Evolutionary conservation across 805 yeast species (phyloP).

Genomic region (Candida xyloterini): DNA sequence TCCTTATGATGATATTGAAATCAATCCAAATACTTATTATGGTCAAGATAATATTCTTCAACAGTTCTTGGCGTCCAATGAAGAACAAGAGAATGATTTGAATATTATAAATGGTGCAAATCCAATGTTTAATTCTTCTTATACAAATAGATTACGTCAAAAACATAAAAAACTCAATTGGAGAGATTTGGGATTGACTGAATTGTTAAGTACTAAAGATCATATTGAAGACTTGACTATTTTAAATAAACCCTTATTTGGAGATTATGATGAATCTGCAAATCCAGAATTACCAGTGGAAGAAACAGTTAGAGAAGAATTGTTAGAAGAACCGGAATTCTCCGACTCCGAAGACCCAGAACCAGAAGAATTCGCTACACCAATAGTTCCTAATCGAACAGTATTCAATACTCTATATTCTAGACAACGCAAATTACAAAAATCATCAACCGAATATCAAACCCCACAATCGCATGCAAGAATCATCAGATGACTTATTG

Average conservation of each 20-base stretch:
- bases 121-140: constrained; percentile 29
- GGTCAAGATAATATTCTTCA: constrained; percentile 26
- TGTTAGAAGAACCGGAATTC: neutral
- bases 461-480: constrained; percentile 23
- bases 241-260: constrained; percentile 21
- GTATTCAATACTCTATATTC: constrained; percentile 13
- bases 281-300: constrained; percentile 5
- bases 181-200: constrained; percentile 30
- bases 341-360: constrained; percentile 7
- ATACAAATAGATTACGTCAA: constrained; percentile 26
- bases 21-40: constrained; percentile 19
- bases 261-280: constrained; percentile 8
- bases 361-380: constrained; percentile 17
- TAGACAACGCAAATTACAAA: constrained; percentile 13
- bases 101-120: constrained; percentile 24
- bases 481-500: constrained; percentile 19
- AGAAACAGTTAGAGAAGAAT: neutral
- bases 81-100: constrained; percentile 28
- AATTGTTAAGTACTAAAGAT: constrained; percentile 17
- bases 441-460: constrained; percentile 14
- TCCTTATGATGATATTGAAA: constrained; percentile 34
- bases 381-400: constrained; percentile 21
- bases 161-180: constrained; percentile 30
- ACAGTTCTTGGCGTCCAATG: constrained; percentile 27
- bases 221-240: constrained; percentile 27